Evolutionary conservation across 495 filamentous ascomycete species (phyloP).

Genomic region (Sabuloglossum arenarium): DNA sequence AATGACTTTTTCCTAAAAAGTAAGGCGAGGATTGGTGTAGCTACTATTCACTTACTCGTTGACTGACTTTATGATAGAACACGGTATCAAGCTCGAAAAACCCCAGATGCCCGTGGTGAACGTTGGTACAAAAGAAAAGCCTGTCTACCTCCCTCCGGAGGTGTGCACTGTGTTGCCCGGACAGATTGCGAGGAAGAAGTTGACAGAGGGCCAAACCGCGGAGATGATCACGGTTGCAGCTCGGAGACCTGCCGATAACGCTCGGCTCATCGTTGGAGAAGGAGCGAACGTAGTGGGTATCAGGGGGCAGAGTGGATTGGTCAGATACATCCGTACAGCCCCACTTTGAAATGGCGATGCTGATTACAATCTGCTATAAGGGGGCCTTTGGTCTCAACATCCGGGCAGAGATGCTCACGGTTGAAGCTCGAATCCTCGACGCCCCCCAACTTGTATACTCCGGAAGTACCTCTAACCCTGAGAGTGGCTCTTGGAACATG

Average conservation of each 20-base stretch:
- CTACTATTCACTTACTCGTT: neutral
- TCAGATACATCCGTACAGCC: neutral
- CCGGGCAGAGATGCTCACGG: constrained; percentile 34
- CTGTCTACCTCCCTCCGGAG: constrained; percentile 47
- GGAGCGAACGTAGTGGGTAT: constrained; percentile 31
- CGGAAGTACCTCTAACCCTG: constrained; percentile 10
- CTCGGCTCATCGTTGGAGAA: constrained; percentile 34
- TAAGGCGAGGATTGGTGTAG: neutral
- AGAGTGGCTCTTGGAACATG: constrained; percentile 37
- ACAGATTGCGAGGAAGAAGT: constrained; percentile 35
- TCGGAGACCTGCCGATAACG: constrained; percentile 41
- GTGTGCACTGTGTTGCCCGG: constrained; percentile 41
- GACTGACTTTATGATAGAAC: constrained; percentile 14
- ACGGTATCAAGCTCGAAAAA: constrained; percentile 20
- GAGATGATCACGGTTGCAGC: constrained; percentile 52
- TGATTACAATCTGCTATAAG: constrained; percentile 9
- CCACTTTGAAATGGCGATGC: neutral
- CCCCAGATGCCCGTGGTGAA: constrained; percentile 44
- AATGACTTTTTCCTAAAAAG: constrained; percentile 14
- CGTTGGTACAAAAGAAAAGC: constrained; percentile 33
- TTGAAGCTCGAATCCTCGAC: constrained; percentile 37
- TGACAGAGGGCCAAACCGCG: constrained; percentile 32
- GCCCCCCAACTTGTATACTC: constrained; percentile 33
- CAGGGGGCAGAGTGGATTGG: constrained; percentile 10
- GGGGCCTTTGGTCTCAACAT: constrained; percentile 34